Evolutionary conservation across 768 basidiomycete species (phyloP), one percentile per base, ranked within the genome.

Genomic region (Hericium alpestre): DNA sequence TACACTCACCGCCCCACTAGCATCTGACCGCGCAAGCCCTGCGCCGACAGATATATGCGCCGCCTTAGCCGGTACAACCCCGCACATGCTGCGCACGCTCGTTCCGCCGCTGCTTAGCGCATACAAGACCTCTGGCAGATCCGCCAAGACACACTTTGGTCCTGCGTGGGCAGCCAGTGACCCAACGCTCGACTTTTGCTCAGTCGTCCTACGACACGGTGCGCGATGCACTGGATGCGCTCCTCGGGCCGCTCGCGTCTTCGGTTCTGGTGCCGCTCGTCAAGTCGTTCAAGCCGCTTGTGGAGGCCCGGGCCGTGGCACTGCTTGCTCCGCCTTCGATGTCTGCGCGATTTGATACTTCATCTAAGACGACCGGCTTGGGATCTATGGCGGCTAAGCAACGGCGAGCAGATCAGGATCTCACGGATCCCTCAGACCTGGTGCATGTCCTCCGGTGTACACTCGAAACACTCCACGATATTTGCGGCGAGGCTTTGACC

Each of bases 241-340:
- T 61, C n/a, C 38, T 61, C 18, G 16, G 8, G 9, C 51, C 40
- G 11, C 55, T 55, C 9, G 53, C 52, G 15, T 56, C 58, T 23
- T 23, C 15, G 18, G 23, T 51, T 37, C 49, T 51, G 23, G 20
- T 51, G 8, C 49, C 49, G 1, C 15, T n/a, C 3, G 23, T 51
- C 27, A 37, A 16, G 10, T 51, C 49, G 9, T 23, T 51, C 22
- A 11, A 16, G 9, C 49, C 22, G 16, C 25, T 32, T 12, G 15
- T n/a, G 6, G 23, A 51, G 12, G 49, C 49, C 4, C 18, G 16
- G 20, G 23, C 27, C 49, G 32, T 8, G 23, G 11, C 20, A 11
- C 25, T 51, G 20, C 49, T 51, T 23, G 27, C 18, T 25, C 11
- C 49, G 16, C 2, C 22, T 23, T 37, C 49, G n/a, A 22, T 46